phyloP scores from a whole-genome alignment of 139 green algal genomes.

The Deuterostichococcus epilithicus region DNA sequence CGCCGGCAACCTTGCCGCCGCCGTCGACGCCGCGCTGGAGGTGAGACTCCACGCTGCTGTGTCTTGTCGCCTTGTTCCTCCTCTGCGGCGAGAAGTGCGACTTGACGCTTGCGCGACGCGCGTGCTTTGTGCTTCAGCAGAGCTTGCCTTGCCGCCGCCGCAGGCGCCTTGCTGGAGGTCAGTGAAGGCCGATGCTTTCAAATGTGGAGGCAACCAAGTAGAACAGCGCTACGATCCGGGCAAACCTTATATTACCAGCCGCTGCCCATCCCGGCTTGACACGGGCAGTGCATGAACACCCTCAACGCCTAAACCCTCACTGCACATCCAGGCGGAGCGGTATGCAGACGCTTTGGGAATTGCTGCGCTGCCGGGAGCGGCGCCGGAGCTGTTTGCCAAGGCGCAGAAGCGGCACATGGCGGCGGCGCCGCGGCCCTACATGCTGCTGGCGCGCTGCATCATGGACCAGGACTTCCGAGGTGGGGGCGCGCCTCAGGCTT shows the following conservation, averaged over 20 bases:
- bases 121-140: neutral
- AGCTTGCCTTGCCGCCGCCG: too few relatives aligned
- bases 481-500: slow-evolving; percentile 6
- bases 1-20: slow-evolving; percentile 84
- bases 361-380: slow-evolving; percentile 57
- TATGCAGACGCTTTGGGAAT: slow-evolving; percentile 93
- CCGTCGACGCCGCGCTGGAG: slow-evolving; percentile 84
- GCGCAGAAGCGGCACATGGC: slow-evolving; percentile 74
- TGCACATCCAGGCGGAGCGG: slow-evolving; percentile 51
- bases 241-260: neutral
- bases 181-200: too few relatives aligned
- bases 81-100: too few relatives aligned
- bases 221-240: too few relatives aligned
- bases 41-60: slow-evolving; percentile 33
- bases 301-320: too few relatives aligned
- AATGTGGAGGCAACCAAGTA: too few relatives aligned
- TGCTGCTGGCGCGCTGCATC: slow-evolving; percentile 62
- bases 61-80: neutral
- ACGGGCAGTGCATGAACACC: neutral
- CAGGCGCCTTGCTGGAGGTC: too few relatives aligned
- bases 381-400: slow-evolving; percentile 35
- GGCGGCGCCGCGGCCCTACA: slow-evolving; percentile 73
- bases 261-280: neutral
- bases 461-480: slow-evolving; percentile 67
- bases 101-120: too few relatives aligned